phyloP scores from a whole-genome alignment of 768 basidiomycete genomes.

The Lentinula sp. region DNA sequence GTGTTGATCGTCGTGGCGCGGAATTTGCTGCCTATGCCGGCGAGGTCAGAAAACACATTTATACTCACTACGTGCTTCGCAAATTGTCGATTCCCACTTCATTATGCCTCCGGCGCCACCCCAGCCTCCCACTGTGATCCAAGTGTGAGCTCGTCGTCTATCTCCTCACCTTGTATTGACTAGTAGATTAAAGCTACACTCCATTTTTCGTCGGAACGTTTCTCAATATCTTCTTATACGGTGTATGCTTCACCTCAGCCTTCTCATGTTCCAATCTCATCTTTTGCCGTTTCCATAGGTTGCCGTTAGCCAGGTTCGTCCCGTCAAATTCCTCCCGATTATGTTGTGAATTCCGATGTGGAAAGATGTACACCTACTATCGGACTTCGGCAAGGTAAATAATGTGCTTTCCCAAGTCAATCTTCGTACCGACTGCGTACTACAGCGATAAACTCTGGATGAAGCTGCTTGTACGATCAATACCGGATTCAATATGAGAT shows the following conservation, averaged over 20 bases:
- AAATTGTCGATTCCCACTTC: background rate
- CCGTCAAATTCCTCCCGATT: background rate
- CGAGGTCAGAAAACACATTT: background rate
- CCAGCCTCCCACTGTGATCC: background rate
- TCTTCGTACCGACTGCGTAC: too few relatives aligned
- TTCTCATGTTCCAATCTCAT: background rate
- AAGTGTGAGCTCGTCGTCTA: background rate
- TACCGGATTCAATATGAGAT: background rate
- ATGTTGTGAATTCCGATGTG: background rate
- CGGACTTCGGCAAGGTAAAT: background rate
- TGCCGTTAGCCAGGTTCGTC: background rate
- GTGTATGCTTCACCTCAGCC: background rate
- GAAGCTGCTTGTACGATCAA: background rate
- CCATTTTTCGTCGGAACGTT: slow-evolving; percentile 6
- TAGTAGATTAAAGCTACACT: background rate
- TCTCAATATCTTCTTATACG: slow-evolving; percentile 4
- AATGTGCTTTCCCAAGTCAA: background rate
- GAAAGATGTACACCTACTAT: slow-evolving; percentile 2
- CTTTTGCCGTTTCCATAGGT: background rate
- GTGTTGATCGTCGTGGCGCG: background rate
- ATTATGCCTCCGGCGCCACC: slow-evolving; percentile 4
- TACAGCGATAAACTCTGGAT: slow-evolving; percentile 3
- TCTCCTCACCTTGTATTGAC: background rate
- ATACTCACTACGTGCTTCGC: background rate
- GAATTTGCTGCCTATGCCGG: background rate